Conservation (phyloP, 352 stramenopile species). For the Thalassiosira pacifica region DNA sequence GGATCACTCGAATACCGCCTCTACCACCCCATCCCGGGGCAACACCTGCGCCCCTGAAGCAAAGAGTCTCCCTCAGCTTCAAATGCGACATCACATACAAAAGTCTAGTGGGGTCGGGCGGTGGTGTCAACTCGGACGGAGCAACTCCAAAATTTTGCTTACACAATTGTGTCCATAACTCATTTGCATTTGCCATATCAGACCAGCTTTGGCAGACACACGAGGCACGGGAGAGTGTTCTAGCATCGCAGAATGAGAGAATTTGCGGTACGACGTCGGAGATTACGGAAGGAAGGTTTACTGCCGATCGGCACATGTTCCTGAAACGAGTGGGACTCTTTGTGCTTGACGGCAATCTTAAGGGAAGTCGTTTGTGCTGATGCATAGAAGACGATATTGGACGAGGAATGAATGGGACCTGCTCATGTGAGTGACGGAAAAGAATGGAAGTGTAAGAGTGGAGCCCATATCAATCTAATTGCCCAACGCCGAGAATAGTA, state of each 20-base stretch:
- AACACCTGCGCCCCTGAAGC: not conserved
- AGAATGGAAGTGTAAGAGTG: not conserved
- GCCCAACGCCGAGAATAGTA: no score
- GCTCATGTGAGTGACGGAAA: not conserved
- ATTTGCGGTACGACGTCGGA: slow-evolving; percentile 65
- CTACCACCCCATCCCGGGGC: not conserved
- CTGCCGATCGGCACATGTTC: not conserved
- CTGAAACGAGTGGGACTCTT: slow-evolving; percentile 9
- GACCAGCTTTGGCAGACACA: slow-evolving; percentile 48
- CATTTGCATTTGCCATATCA: slow-evolving; percentile 50
- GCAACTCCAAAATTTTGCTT: slow-evolving; percentile 60
- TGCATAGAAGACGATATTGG: not conserved
- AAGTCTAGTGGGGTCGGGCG: slow-evolving; percentile 59
- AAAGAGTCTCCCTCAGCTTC: slow-evolving; percentile 55
- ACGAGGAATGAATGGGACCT: slow-evolving; percentile 22
- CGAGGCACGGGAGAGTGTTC: slow-evolving; percentile 52
- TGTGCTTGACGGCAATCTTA: slow-evolving; percentile 19
- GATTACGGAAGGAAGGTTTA: slow-evolving; percentile 13
- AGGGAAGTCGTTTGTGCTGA: not conserved
- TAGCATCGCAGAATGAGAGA: slow-evolving; percentile 65
- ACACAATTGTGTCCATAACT: slow-evolving; percentile 67
- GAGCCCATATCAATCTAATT: no score
- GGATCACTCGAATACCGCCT: not conserved
- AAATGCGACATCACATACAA: slow-evolving; percentile 64
- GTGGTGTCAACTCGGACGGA: slow-evolving; percentile 53